phyloP scores from a whole-genome alignment of 2,329 filamentous ascomycete species.

The Ceratocystis lukuohia region DNA sequence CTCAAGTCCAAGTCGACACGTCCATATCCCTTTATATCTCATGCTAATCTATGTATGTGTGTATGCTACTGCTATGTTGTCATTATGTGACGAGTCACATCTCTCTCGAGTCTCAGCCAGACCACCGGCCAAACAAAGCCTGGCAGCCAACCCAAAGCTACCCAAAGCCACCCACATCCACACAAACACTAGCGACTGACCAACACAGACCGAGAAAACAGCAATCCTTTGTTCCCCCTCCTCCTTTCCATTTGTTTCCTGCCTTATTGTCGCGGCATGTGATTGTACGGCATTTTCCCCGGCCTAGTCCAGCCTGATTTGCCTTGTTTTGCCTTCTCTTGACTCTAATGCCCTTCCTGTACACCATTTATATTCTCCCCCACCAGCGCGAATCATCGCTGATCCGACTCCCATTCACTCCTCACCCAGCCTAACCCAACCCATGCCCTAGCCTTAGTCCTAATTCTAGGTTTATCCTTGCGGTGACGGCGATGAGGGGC shows the following conservation, averaged over 20 bases:
- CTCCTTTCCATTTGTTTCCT: neutral
- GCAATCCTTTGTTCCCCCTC: neutral
- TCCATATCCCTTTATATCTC: no score
- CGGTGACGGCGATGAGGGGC: neutral
- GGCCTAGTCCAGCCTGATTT: no score
- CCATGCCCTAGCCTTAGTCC: neutral
- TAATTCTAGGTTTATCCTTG: neutral
- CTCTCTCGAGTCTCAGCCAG: neutral
- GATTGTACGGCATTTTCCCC: neutral
- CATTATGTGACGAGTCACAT: neutral
- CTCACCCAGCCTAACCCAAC: neutral
- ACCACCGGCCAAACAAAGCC: neutral
- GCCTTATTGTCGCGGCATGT: neutral
- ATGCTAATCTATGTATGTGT: no score
- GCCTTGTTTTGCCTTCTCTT: no score
- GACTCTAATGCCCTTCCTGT: no score
- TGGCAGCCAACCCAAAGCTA: neutral
- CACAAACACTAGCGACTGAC: neutral
- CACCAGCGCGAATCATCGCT: no score
- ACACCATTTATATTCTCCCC: neutral
- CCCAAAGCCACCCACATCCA: no score
- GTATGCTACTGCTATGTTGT: neutral
- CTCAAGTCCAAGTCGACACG: no score
- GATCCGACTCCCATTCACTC: neutral
- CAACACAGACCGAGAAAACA: conserved; percentile 3